Base-by-base conservation (phyloP, 2,329 filamentous ascomycete genomes). In the Elsinoe ampelina region DNA sequence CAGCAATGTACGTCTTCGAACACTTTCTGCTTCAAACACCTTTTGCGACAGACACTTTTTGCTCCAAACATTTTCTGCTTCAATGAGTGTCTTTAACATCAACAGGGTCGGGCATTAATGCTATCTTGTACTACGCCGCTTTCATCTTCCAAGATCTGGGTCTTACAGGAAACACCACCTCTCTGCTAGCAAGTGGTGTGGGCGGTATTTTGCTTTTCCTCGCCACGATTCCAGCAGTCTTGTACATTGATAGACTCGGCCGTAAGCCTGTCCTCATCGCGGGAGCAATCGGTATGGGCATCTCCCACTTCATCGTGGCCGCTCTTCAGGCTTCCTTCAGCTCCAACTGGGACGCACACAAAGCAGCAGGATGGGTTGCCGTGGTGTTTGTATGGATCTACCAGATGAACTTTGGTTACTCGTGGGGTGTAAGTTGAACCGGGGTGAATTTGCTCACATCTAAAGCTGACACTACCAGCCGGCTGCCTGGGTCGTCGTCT, bases 381-480 rank as follows among this genome's bases (percentile, higher is more conserved):
- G 83, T 80, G 2, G 75, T 68, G 54, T 84, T 87, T 77, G 81
- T 87, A 7, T 89, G 85, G 85, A 75, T 89, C 1, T 89, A 86
- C 61, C 80, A 86, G 17, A 73, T 86, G 32, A 80, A 87, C 66
- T 90, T 89, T 64, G 86, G 84, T 26, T 89, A 87, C 67, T 83
- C 80, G 0, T 90, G 86, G 86, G 84, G 85, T 22, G 57, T 58
- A 19, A 58, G 57, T 58, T 10, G n/a, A n/a, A n/a, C n/a, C n/a
- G n/a, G n/a, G n/a, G n/a, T n/a, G n/a, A n/a, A n/a, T n/a, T n/a
- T n/a, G n/a, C n/a, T n/a, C n/a, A n/a, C n/a, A n/a, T n/a, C n/a
- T n/a, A n/a, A n/a, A n/a, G n/a, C 26, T 50, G 45, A 50, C 45
- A 35, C 36, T 5, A 10, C 3, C 38, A 57, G 51, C 56, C 58